Evolutionary conservation across 1,284 basidiomycete species (phyloP).

Genomic region (Papiliotrema terrestris): DNA sequence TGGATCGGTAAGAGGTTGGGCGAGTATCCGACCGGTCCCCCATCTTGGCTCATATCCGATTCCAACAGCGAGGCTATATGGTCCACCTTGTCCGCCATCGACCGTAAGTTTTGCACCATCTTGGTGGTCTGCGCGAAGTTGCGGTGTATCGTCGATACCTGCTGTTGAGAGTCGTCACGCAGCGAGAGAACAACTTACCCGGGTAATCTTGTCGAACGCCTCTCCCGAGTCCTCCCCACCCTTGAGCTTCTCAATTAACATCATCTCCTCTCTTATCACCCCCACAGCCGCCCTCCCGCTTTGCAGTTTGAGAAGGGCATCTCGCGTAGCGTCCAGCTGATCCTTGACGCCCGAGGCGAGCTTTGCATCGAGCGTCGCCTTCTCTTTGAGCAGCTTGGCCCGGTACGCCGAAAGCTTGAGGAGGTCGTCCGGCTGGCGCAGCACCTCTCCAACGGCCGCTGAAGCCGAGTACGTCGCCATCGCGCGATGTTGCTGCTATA

Average conservation of each 20-base stretch:
- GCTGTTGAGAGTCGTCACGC: not conserved
- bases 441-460: slow-evolving; percentile 59
- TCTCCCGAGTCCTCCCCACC: slow-evolving; percentile 47
- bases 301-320: slow-evolving; percentile 81
- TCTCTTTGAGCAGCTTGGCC: slow-evolving; percentile 95
- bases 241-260: slow-evolving; percentile 67
- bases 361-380: slow-evolving; percentile 88
- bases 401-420: slow-evolving; percentile 82
- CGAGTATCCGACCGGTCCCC: slow-evolving; percentile 74
- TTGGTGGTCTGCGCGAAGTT: slow-evolving; percentile 94
- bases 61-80: slow-evolving; percentile 73
- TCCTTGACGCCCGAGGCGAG: slow-evolving; percentile 90
- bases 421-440: slow-evolving; percentile 91
- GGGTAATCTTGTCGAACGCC: slow-evolving; percentile 85
- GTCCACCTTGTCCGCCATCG: slow-evolving; percentile 82
- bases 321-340: slow-evolving; percentile 85
- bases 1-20: slow-evolving; percentile 87
- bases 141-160: slow-evolving; percentile 93
- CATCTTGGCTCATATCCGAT: slow-evolving; percentile 58
- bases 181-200: slow-evolving; percentile 53
- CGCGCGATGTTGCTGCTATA: not conserved
- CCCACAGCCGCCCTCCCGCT: slow-evolving; percentile 79
- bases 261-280: slow-evolving; percentile 88
- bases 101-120: slow-evolving; percentile 86
- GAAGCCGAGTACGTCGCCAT: slow-evolving; percentile 36